phyloP scores from a whole-genome alignment of 257 asterid genomes.

The Haberlea rhodopensis region DNA sequence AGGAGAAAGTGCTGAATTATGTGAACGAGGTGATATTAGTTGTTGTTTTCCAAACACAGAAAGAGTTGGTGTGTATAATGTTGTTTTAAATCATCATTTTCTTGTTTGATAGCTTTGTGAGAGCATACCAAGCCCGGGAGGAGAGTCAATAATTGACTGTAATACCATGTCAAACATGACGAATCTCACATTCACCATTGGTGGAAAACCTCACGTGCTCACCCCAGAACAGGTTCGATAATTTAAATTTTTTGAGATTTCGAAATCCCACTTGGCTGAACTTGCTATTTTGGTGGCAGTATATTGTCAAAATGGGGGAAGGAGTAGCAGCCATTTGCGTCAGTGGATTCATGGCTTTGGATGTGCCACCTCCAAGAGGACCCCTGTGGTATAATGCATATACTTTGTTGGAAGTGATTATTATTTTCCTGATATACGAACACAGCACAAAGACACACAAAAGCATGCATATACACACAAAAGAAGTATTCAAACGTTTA shows the following conservation, averaged over 20 bases:
- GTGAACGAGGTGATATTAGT: slow-evolving; percentile 65
- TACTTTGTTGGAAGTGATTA: background rate
- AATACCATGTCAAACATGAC: slow-evolving; percentile 55
- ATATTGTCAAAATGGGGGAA: slow-evolving; percentile 66
- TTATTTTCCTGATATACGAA: background rate
- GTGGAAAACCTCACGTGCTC: slow-evolving; percentile 50
- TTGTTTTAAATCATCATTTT: slow-evolving; percentile 2
- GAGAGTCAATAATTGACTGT: slow-evolving; percentile 73
- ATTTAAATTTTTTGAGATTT: slow-evolving; percentile 1
- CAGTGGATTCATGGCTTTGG: slow-evolving; percentile 92
- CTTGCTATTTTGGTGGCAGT: slow-evolving; percentile 42
- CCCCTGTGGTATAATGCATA: slow-evolving; percentile 79
- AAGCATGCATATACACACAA: too few relatives aligned
- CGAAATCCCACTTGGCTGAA: background rate
- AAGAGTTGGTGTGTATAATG: background rate
- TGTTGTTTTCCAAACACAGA: slow-evolving; percentile 1
- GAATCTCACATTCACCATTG: slow-evolving; percentile 66
- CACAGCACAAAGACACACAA: too few relatives aligned
- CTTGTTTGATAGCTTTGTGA: slow-evolving; percentile 67
- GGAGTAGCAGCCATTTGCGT: slow-evolving; percentile 60
- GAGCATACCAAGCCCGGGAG: slow-evolving; percentile 82
- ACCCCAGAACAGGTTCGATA: slow-evolving; percentile 81
- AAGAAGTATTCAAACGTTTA: too few relatives aligned
- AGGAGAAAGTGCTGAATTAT: slow-evolving; percentile 67
- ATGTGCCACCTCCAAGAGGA: slow-evolving; percentile 80